These are phyloP conservation scores for Podospora sp. DNA, from an alignment of 495 filamentous ascomycete species.

Conservation along the genomic window DNA sequence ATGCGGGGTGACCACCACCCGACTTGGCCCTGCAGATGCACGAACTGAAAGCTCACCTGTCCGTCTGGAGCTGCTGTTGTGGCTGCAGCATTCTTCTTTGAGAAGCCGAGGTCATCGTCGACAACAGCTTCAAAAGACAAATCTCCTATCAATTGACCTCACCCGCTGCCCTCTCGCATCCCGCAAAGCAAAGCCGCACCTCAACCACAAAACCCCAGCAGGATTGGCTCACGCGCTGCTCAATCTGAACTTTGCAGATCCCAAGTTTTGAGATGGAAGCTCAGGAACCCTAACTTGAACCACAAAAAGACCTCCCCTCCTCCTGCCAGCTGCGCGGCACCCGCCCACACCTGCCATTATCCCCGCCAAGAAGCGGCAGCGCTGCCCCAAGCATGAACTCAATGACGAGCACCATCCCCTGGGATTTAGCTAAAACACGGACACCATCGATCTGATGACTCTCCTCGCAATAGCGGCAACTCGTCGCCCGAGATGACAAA, in stretches of 20 bases:
- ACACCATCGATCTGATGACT: not conserved
- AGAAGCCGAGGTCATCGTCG: not conserved
- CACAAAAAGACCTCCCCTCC: not conserved
- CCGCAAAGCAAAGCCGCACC: not conserved
- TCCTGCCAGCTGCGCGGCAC: not conserved
- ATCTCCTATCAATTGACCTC: not conserved
- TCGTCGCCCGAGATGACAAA: not conserved
- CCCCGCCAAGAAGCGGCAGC: not conserved
- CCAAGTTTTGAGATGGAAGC: constrained; percentile 12
- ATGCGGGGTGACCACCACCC: constrained; percentile 24
- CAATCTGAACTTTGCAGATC: constrained; percentile 14
- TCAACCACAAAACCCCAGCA: not conserved
- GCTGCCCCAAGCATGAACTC: constrained; percentile 5
- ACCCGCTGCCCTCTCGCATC: not conserved
- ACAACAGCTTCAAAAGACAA: not conserved
- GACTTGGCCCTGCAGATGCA: not conserved
- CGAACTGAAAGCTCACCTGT: not conserved
- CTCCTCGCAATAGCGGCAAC: not conserved
- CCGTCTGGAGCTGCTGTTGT: not conserved
- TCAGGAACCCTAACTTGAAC: not conserved
- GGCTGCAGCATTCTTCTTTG: too few relatives aligned
- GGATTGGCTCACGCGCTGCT: constrained; percentile 1
- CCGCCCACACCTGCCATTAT: not conserved
- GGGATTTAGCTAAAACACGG: not conserved
- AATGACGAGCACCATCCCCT: constrained; percentile 5